Conservation (phyloP, 2,329 filamentous ascomycete genomes). For the Hymenoscyphus occultus region DNA sequence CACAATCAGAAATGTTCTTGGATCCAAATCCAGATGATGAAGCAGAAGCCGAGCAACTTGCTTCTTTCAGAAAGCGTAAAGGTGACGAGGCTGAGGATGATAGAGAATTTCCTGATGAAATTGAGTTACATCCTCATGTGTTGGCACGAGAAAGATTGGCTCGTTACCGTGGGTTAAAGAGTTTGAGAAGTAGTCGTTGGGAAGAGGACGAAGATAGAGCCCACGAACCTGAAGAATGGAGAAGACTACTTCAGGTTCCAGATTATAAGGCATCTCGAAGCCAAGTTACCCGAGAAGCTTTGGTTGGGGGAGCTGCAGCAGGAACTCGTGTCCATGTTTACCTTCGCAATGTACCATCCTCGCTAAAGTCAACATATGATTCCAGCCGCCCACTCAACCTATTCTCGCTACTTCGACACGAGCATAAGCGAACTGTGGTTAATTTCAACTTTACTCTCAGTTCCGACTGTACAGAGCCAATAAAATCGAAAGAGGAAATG, state of each 20-base stretch:
- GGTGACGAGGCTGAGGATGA: constrained; percentile 83
- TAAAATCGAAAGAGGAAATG: constrained; percentile 90
- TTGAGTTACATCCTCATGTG: constrained; percentile 86
- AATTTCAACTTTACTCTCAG: constrained; percentile 88
- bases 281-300: constrained; percentile 72
- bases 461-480: constrained; percentile 68
- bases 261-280: constrained; percentile 86
- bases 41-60: constrained; percentile 71
- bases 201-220: constrained; percentile 82
- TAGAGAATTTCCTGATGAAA: constrained; percentile 93
- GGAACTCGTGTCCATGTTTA: constrained; percentile 82
- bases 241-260: constrained; percentile 77
- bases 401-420: constrained; percentile 87
- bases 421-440: constrained; percentile 87
- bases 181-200: constrained; percentile 82
- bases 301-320: constrained; percentile 81
- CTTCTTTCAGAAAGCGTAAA: constrained; percentile 75
- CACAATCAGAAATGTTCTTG: constrained; percentile 88
- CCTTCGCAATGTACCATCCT: constrained; percentile 57
- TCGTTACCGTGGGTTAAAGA: constrained; percentile 89
- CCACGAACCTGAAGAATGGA: constrained; percentile 88
- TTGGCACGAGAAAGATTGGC: constrained; percentile 80
- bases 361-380: constrained; percentile 52
- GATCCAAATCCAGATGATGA: constrained; percentile 77
- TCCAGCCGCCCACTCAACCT: constrained; percentile 63